A percentile compares a stretch with the other conserved stretches of the same genome.
Conservation (phyloP, 2,329 filamentous ascomycete species). For the Stemphylium beticola region DNA sequence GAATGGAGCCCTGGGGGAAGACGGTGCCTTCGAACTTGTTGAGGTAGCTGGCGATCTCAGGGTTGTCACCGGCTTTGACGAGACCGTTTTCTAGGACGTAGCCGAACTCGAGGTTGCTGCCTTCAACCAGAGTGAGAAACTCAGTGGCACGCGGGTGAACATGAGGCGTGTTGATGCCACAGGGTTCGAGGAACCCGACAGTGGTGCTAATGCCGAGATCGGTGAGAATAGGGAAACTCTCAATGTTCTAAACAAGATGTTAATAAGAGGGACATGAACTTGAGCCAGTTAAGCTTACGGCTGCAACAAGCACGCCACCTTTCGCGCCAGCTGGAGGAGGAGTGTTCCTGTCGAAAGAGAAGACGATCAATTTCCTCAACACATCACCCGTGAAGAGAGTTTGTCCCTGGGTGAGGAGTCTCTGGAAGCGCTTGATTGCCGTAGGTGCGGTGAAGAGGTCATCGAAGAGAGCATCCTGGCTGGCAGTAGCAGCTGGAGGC, state of each 20-base stretch:
- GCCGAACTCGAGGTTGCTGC: constrained; percentile 50
- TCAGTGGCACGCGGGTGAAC: constrained; percentile 58
- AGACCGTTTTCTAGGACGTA: constrained; percentile 57
- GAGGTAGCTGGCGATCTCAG: constrained; percentile 51
- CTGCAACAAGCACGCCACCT: constrained; percentile 47
- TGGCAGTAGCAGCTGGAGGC: constrained; percentile 13
- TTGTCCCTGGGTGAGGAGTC: constrained; percentile 40
- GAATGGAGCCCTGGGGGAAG: constrained; percentile 55
- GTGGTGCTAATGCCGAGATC: constrained; percentile 49
- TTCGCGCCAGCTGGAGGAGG: constrained; percentile 59
- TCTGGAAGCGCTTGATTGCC: constrained; percentile 49
- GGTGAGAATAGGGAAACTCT: constrained; percentile 50
- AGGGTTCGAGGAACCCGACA: constrained; percentile 50
- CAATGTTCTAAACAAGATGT: constrained; percentile 39
- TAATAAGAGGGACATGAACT: background rate
- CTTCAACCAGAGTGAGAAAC: constrained; percentile 54
- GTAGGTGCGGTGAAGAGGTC: constrained; percentile 43
- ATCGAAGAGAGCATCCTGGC: constrained; percentile 34
- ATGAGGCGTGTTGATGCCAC: constrained; percentile 58
- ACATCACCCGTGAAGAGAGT: constrained; percentile 40
- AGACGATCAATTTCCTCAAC: constrained; percentile 61
- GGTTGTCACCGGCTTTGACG: constrained; percentile 37
- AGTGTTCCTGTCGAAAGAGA: constrained; percentile 61
- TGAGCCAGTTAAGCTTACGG: constrained; percentile 18
- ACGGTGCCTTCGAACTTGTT: constrained; percentile 55